phyloP scores from a whole-genome alignment of 257 asterid genomes.

The Solanum bulbocastanum region DNA sequence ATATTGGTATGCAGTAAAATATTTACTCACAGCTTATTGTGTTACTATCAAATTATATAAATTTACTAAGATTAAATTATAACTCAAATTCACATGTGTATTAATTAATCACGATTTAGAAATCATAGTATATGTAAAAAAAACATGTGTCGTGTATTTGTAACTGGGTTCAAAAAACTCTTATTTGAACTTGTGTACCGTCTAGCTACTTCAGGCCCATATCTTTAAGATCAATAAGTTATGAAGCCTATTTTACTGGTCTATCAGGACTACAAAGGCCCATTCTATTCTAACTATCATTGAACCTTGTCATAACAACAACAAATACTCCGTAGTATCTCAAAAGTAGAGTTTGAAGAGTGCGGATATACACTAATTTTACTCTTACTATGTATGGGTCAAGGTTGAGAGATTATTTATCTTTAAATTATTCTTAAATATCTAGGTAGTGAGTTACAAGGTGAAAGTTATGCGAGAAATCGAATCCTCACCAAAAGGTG shows the following conservation, averaged over 20 bases:
- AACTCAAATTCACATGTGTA: neutral
- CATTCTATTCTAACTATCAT: neutral
- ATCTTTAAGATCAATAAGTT: neutral
- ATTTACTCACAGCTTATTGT: neutral
- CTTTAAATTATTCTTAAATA: too few relatives aligned
- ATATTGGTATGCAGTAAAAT: neutral
- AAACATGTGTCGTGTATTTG: neutral
- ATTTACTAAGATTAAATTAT: too few relatives aligned
- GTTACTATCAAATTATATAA: too few relatives aligned
- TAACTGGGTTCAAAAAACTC: neutral
- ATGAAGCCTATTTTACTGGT: neutral
- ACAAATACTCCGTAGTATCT: too few relatives aligned
- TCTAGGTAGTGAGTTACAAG: neutral
- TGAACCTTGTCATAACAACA: too few relatives aligned
- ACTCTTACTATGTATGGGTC: neutral
- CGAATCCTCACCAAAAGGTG: too few relatives aligned
- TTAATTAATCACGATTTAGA: neutral
- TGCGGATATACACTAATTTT: neutral
- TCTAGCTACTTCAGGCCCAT: neutral
- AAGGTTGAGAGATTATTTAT: neutral
- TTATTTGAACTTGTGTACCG: neutral
- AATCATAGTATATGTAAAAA: neutral
- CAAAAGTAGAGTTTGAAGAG: too few relatives aligned
- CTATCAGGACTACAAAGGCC: neutral
- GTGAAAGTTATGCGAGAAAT: neutral